Evolutionary conservation across 208 protist genomes (phyloP), one percentile per base, ranked within the genome.

Genomic region (Tritrichomonas foetus): DNA sequence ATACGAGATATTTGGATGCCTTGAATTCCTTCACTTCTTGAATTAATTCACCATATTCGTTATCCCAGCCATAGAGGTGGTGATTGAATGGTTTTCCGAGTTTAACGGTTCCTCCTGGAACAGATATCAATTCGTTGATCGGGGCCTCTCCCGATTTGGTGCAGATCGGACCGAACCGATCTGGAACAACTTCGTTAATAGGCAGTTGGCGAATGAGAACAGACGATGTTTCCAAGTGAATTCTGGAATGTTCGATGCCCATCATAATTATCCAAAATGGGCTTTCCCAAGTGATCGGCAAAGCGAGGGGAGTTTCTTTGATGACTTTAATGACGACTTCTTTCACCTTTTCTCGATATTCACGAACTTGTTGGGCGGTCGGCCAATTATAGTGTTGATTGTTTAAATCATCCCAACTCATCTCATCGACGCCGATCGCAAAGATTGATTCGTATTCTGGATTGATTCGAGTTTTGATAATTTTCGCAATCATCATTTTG

Each of bases 201-300:
- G 97, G 97, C 94, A 99, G 95, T 95, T 99, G 97, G 39, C 98
- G 97, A 33, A 99, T 97, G 93, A 99, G 97, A 78, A 98, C 97
- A 14, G 97, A 98, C 66, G 97, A 97, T 20, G 98, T 99, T 95
- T 99, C 98, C 27, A 98, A 94, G 95, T 99, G 98, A 94, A 99
- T 98, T 92, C 97, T 96, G 95, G 98, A 97, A 95, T 99, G 98
- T 96, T 99, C 98, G 84, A 97, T 96, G n/a, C 96, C 96, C 97
- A 99, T 98, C 69, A 98, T 93, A 94, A 98, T 97, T 66, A 97
- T 57, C 93, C 94, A 95, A 27, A 94, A 84, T 39, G 94, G 94
- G 94, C 94, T 50, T 27, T 94, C 61, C 39, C 55, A 92, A 39
- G 80, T 94, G 25, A 96, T 82, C 14, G 94, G 93, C 49, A 94